Conservation (phyloP, 2,329 filamentous ascomycete species). For the Verticillium dahliae region DNA sequence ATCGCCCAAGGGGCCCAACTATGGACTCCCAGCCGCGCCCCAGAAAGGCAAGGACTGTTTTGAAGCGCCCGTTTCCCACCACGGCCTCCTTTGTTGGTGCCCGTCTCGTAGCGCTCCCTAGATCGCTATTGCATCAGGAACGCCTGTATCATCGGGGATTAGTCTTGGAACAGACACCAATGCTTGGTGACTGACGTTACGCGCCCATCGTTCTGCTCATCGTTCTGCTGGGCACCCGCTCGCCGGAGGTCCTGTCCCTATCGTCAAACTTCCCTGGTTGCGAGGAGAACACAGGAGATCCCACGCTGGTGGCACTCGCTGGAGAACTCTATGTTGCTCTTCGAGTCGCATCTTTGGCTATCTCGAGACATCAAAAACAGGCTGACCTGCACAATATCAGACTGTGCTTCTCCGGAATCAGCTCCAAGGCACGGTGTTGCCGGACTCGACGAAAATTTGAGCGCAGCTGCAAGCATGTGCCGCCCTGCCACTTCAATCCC, state of each 20-base stretch:
- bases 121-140: not conserved
- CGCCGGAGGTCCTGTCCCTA: not conserved
- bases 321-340: not conserved
- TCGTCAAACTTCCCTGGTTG: not conserved
- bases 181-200: not conserved
- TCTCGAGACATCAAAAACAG: not conserved
- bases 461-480: not conserved
- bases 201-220: not conserved
- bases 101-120: not conserved
- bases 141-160: not conserved
- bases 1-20: not conserved
- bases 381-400: not conserved
- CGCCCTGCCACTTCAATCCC: not conserved
- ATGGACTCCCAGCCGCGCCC: not conserved
- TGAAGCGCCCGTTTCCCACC: not conserved
- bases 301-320: not conserved
- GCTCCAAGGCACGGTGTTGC: not conserved
- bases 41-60: not conserved
- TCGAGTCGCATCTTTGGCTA: not conserved
- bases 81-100: not conserved
- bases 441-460: not conserved
- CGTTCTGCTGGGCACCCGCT: not conserved
- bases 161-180: not conserved
- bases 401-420: not conserved
- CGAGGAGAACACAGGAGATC: not conserved